These are phyloP conservation scores for Balakata baccata DNA, from an alignment of 345 rosid genomes.

Conservation along the genomic window DNA sequence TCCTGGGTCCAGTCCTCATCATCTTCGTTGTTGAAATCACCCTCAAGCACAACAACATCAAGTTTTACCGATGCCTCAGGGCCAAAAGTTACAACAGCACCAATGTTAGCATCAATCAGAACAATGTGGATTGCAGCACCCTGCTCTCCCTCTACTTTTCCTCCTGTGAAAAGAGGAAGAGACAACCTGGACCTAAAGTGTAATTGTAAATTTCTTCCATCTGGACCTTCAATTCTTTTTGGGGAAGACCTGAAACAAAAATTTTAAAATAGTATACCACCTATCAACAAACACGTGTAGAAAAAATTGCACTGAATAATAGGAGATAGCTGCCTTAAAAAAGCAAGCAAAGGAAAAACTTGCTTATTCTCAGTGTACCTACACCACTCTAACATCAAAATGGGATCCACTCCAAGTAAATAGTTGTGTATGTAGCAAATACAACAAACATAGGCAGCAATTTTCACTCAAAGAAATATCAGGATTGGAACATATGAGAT, in stretches of 20 bases:
- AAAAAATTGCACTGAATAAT: neutral
- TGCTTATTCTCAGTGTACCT: too few species aligned
- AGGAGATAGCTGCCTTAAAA: too few species aligned
- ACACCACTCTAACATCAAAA: too few species aligned
- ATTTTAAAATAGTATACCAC: neutral
- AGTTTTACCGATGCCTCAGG: constrained; percentile 74
- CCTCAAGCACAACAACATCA: constrained; percentile 91
- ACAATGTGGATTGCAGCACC: constrained; percentile 91
- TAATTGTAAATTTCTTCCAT: constrained; percentile 71
- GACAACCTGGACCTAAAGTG: constrained; percentile 84
- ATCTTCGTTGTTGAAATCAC: constrained; percentile 87
- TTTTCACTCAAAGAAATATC: neutral
- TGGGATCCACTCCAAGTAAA: too few species aligned
- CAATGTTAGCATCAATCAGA: constrained; percentile 63
- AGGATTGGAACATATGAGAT: too few species aligned
- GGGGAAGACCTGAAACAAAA: constrained; percentile 65
- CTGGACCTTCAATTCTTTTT: constrained; percentile 83
- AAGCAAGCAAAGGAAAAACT: too few species aligned
- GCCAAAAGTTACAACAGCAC: constrained; percentile 71
- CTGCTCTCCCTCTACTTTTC: constrained; percentile 97
- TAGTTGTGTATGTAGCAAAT: too few species aligned
- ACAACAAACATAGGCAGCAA: too few species aligned
- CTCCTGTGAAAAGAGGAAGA: constrained; percentile 97
- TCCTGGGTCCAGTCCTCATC: constrained; percentile 92
- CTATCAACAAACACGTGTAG: neutral